phyloP scores from a whole-genome alignment of 192 early-diverging fungal genomes.

The Backusella tuberculispora region DNA sequence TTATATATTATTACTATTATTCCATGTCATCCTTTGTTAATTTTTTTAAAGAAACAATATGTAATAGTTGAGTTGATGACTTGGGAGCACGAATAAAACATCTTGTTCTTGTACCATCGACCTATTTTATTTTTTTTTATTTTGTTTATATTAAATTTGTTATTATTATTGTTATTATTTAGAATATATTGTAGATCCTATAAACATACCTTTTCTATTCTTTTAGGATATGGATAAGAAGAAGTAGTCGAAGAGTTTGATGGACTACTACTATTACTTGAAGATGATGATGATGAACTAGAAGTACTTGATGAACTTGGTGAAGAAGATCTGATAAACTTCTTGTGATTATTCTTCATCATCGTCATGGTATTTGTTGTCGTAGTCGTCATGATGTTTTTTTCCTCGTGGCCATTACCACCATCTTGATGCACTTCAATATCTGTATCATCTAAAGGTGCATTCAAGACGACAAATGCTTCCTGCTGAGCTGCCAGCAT shows the following conservation, averaged over 20 bases:
- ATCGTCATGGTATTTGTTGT: background rate
- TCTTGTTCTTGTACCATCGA: constrained; percentile 6
- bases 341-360: background rate
- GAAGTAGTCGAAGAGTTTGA: constrained; percentile 4
- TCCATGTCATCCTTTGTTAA: constrained; percentile 7
- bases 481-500: constrained; percentile 25
- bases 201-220: constrained; percentile 14
- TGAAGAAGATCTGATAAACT: background rate
- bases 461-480: constrained; percentile 20
- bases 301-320: background rate
- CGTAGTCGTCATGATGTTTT: too few species aligned
- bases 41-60: constrained; percentile 16
- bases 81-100: constrained; percentile 27
- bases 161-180: background rate
- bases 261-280: background rate
- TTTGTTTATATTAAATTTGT: background rate
- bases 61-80: constrained; percentile 12
- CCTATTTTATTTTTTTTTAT: background rate
- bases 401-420: background rate
- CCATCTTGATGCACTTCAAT: constrained; percentile 21
- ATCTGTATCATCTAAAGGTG: constrained; percentile 22
- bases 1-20: background rate
- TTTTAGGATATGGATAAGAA: constrained; percentile 8
- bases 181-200: background rate
- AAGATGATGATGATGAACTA: background rate